These are phyloP conservation scores for Haplosporangium sp. DNA, from an alignment of 371 early-diverging fungal genomes.

Conservation along the genomic window DNA sequence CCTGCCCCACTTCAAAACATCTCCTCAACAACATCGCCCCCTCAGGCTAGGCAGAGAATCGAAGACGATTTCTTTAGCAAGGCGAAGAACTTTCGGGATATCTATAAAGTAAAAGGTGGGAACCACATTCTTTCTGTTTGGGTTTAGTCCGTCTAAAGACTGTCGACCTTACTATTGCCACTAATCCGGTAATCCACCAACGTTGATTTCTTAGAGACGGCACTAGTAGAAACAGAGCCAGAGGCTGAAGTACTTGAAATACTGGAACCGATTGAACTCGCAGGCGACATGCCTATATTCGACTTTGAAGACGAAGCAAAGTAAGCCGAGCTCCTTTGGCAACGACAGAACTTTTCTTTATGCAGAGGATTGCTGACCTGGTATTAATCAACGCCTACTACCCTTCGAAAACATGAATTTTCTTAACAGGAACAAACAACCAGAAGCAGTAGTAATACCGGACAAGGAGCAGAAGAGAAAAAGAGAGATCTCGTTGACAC, in stretches of 20 bases:
- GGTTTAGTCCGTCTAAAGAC: too few relatives aligned
- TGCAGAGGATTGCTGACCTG: background rate
- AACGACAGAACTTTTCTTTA: background rate
- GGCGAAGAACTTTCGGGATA: slow-evolving; percentile 21
- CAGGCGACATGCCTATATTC: slow-evolving; percentile 15
- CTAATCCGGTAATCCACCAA: too few relatives aligned
- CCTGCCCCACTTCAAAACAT: slow-evolving; percentile 5
- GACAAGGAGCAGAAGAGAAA: slow-evolving; percentile 30
- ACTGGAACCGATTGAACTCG: background rate
- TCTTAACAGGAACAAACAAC: background rate
- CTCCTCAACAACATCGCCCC: slow-evolving; percentile 1
- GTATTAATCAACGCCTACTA: background rate
- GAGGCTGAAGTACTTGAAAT: slow-evolving; percentile 5
- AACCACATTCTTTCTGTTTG: too few relatives aligned
- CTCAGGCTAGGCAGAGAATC: slow-evolving; percentile 12
- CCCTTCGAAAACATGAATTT: too few relatives aligned
- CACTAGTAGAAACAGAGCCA: slow-evolving; percentile 3
- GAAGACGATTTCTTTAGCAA: slow-evolving; percentile 53
- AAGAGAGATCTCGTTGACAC: slow-evolving; percentile 43
- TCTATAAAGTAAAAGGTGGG: slow-evolving; percentile 30
- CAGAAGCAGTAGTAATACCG: background rate
- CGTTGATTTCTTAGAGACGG: background rate
- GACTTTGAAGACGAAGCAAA: slow-evolving; percentile 42
- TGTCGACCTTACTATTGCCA: too few relatives aligned
- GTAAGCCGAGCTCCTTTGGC: slow-evolving; percentile 7